Conservation (phyloP, 129 eudicot species). For the Tagetes erecta region DNA sequence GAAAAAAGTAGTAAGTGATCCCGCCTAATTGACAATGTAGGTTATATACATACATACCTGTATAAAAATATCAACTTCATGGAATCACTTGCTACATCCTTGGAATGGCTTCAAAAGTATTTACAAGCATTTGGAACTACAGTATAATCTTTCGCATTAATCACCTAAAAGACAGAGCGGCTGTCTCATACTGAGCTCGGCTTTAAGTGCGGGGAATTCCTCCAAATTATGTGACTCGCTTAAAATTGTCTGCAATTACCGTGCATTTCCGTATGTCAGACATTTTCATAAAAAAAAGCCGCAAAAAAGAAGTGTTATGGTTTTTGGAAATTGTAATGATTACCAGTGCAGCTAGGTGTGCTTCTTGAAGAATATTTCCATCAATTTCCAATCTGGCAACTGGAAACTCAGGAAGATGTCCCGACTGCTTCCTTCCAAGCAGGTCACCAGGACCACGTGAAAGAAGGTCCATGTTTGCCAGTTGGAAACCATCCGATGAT, state of each 20-base stretch:
- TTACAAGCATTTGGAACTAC: constrained; percentile 21
- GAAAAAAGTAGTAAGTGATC: background rate
- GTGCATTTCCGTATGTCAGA: constrained; percentile 5
- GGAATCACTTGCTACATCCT: constrained; percentile 15
- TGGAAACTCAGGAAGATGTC: constrained; percentile 96
- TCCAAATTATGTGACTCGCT: constrained; percentile 71
- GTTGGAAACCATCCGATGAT: constrained; percentile 82
- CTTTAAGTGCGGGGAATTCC: constrained; percentile 70
- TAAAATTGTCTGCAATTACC: constrained; percentile 60
- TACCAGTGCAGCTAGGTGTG: constrained; percentile 96
- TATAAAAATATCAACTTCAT: constrained; percentile 21
- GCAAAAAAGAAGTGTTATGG: background rate
- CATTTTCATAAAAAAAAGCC: background rate
- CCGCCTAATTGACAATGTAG: background rate
- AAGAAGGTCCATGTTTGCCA: constrained; percentile 84
- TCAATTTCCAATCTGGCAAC: constrained; percentile 87
- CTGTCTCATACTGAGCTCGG: constrained; percentile 96
- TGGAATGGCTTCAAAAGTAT: constrained; percentile 19
- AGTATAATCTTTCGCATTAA: constrained; percentile 24
- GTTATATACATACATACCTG: constrained; percentile 10
- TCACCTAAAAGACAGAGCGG: constrained; percentile 88
- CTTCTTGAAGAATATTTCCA: constrained; percentile 89
- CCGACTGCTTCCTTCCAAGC: constrained; percentile 96
- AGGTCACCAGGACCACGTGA: constrained; percentile 97
- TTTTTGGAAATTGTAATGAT: background rate